These are phyloP conservation scores for Penicillium occitanis DNA, from an alignment of 2,329 filamentous ascomycete species.

Conservation along the genomic window DNA sequence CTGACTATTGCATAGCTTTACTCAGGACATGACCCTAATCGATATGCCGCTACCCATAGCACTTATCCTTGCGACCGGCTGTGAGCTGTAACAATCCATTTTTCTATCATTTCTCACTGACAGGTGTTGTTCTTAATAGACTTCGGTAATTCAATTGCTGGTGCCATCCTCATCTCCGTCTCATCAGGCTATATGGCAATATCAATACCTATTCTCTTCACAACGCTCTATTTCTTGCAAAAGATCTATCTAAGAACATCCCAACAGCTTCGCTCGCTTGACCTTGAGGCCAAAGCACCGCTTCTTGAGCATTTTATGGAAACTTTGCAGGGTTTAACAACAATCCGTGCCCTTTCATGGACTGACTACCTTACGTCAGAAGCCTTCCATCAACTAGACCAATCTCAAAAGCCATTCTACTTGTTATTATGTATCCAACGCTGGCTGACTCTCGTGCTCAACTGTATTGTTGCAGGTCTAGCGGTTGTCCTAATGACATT, in stretches of 20 bases:
- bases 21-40: conserved; percentile 46
- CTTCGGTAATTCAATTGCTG: conserved; percentile 16
- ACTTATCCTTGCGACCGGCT: conserved; percentile 40
- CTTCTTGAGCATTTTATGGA: conserved; percentile 60
- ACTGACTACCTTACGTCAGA: conserved; percentile 42
- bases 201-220: conserved; percentile 52
- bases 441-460: conserved; percentile 56
- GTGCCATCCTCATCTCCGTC: conserved; percentile 25
- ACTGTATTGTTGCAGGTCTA: conserved; percentile 51
- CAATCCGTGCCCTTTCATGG: conserved; percentile 59
- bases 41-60: conserved; percentile 45
- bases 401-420: conserved; percentile 59
- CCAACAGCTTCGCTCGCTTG: conserved; percentile 59
- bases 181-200: conserved; percentile 51
- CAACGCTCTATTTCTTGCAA: conserved; percentile 53
- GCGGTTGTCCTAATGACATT: conserved; percentile 52
- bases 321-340: conserved; percentile 55
- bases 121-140: neutral
- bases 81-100: conserved; percentile 23
- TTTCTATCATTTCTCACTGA: neutral
- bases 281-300: conserved; percentile 61
- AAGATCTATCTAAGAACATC: conserved; percentile 61
- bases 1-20: conserved; percentile 23
- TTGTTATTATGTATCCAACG: conserved; percentile 57
- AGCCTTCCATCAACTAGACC: conserved; percentile 52